phyloP scores from a whole-genome alignment of 805 yeast species.

The Hanseniaspora nectarophila region DNA sequence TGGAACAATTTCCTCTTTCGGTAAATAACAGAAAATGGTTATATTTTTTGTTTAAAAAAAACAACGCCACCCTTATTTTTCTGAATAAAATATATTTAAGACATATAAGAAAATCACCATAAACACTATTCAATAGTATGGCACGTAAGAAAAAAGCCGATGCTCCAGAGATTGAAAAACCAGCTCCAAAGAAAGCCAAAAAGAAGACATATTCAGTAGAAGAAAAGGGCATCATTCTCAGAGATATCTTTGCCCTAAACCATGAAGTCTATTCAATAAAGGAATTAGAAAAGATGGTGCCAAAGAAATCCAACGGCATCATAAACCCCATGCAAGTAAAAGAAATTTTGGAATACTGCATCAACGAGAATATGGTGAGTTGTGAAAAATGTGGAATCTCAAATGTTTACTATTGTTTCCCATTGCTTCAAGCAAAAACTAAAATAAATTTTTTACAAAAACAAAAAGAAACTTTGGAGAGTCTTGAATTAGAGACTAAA shows the following conservation, averaged over 20 bases:
- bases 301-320: constrained; percentile 33
- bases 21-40: no score
- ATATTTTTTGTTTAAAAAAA: no score
- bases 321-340: constrained; percentile 46
- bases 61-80: neutral
- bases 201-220: constrained; percentile 29
- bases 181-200: constrained; percentile 27
- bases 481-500: neutral
- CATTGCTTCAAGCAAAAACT: constrained; percentile 17
- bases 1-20: neutral
- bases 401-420: constrained; percentile 42
- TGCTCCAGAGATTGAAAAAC: constrained; percentile 24
- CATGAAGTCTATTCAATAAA: constrained; percentile 38
- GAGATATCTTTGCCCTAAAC: constrained; percentile 32
- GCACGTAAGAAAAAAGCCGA: neutral
- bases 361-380: constrained; percentile 40
- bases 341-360: constrained; percentile 35
- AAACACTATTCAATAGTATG: no score
- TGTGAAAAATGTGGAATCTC: constrained; percentile 46
- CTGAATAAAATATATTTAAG: no score
- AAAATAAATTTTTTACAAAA: constrained; percentile 11
- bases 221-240: constrained; percentile 31
- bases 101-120: no score
- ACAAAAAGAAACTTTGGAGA: neutral
- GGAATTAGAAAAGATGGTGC: constrained; percentile 38